Base-by-base conservation (phyloP, 2,329 filamentous ascomycete genomes). In the Beauveria scarabaeidicola region DNA sequence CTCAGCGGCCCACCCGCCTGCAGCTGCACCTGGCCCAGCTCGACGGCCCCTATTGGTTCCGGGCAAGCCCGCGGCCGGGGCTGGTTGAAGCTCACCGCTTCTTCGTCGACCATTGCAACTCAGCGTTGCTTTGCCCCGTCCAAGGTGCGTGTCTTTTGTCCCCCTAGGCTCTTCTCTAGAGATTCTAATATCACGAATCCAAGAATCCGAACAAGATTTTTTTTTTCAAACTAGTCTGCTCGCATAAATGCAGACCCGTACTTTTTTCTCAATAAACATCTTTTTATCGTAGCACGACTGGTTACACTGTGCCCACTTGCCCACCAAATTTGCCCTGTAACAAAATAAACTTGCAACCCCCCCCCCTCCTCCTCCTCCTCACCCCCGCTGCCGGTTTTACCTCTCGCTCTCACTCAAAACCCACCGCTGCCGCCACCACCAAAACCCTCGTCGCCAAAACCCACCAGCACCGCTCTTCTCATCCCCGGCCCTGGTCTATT, bases 21-120 rank as follows among this genome's bases (percentile, higher is more conserved):
- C 67, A 69, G 66, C 63, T 67, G 65, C 67, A 63, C 63, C 62
- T 66, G 67, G 67, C 66, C 68, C 15, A n/a, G 8, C n/a, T 25
- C 13, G 32, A 27, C 50, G 41, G 53, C 32, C 41, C 48, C 51
- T 48, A 61, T 61, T 61, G 59, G 59, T 43, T 54, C 52, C 59
- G 50, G 43, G 11, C 19, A 17, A 38, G n/a, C 10, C 36, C 27
- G 32, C 32, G 15, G 40, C 54, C 54, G 59, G 54, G 59, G 59
- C 59, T 58, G 32, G 54, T 54, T 58, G 41, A 61, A 58, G 55
- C 54, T 58, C 59, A 61, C 59, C 59, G 59, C 59, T 61, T 61
- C 59, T 61, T 61, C 38, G 54, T 50, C 41, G 21, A 8, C 32
- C 48, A 25, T 50, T 10, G 44, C 46, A 23, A 44, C 23, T 27